Evolutionary conservation across 2,329 filamentous ascomycete genomes (phyloP), one percentile per base, ranked within the genome.

Genomic region (Paracamarosporium sp.): DNA sequence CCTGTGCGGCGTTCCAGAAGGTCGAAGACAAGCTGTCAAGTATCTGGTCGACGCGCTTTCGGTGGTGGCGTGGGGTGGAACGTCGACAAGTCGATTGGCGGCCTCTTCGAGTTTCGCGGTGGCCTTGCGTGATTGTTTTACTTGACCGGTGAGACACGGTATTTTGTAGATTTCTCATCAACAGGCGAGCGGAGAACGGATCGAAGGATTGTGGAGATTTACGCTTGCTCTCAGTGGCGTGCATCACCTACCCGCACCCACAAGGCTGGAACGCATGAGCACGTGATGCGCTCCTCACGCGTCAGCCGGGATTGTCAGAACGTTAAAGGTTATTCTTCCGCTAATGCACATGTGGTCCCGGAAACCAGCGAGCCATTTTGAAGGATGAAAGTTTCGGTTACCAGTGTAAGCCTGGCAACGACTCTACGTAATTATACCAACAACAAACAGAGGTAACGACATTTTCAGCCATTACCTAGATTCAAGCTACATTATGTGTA

Each of bases 401-500:
- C n/a, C 17, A 40, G 22, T 17, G 17, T 40, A 8, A 6, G 17
- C 36, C 36, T 20, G 4, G 27, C 7, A 15, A 31, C n/a, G n/a
- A n/a, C n/a, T n/a, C n/a, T n/a, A n/a, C n/a, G n/a, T n/a, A 24
- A 11, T 9, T 33, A 22, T 46, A 22, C 7, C 13, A 28, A 25
- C 5, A 8, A 22, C 24, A 15, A 25, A n/a, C 24, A 25, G 12
- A 30, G 20, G 17, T 15, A 40, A 22, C 25, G 3, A 28, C 4
- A 3, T 11, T 24, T 3, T 38, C n/a, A 24, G 24, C 43, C 25
- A 44, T 35, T 53, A 53, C 40, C 35, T 45, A 25, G 27, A 22
- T 51, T 41, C 43, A 43, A 48, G 61, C 60, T 72, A 73, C 66
- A 75, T 76, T 75, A 76, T 63, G 48, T 68, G 58, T 70, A 60